Base-by-base conservation (phyloP, 202 grass and related monocot species). In the Setaria viridis region DNA sequence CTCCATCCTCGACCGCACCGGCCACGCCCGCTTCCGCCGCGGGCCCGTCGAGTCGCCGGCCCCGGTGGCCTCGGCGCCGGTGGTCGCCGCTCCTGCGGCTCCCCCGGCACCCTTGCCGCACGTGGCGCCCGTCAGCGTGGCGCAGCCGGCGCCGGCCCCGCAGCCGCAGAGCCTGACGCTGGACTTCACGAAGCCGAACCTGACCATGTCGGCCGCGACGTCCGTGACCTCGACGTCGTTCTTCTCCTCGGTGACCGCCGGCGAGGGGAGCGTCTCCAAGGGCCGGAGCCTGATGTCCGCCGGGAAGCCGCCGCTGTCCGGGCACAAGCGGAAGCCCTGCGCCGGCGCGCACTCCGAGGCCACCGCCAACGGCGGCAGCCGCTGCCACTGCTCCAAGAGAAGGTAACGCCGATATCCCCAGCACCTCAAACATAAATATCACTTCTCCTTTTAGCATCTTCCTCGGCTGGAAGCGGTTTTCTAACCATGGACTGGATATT, bases 311-410 rank as follows among this genome's bases (percentile, higher is more conserved):
- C 97, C 97, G 30, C 85, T 97, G 14, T 89, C 91, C 0, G 87
- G 88, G 25, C 80, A 89, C 91, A 99, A 95, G 90, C 67, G 87
- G 65, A 99, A 99, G 85, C 81, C 84, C 12, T 88, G 89, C 83
- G 85, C 83, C 10, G 88, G 81, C 19, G 89, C 82, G 29, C 88
- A 90, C 85, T 92, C 89, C 9, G 86, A 88, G 76, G 90, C 89
- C 57, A 85, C 80, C 43, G 41, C 86, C 5, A 85, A 82, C 72
- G 87, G 85, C 72, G 87, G 85, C 79, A 54, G 86, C 77, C 90
- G 89, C 45, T 99, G 92, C 90, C 97, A 97, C 91, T 99, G 97
- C 78, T 93, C 97, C 49, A 94, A 97, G 82, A 93, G 86, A 90
- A 97, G 96, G 96, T 94, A 91, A 14, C 54, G 20, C 25, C 51